Evolutionary conservation across 2,329 filamentous ascomycete species (phyloP).

Genomic region (Escovopsis sp.): DNA sequence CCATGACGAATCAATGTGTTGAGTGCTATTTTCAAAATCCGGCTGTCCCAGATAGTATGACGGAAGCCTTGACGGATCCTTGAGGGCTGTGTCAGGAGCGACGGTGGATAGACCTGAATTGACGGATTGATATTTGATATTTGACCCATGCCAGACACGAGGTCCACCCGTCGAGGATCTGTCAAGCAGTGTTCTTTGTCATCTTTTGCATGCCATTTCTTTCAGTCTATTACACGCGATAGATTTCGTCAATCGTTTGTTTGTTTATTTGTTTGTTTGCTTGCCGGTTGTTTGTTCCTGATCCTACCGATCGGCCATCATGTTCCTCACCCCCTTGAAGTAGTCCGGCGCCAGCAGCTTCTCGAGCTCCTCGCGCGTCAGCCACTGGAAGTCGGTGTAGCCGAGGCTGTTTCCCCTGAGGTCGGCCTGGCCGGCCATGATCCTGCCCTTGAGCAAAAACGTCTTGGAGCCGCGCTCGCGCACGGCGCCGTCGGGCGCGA

Average conservation of each 20-base stretch:
- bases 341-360: constrained; percentile 51
- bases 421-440: constrained; percentile 92
- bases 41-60: no score
- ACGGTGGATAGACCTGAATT: no score
- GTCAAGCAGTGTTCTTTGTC: neutral
- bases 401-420: constrained; percentile 56
- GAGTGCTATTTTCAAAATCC: no score
- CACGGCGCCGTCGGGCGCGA: constrained; percentile 28
- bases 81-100: no score
- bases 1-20: no score
- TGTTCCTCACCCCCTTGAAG: constrained; percentile 62
- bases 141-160: no score
- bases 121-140: no score
- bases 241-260: neutral
- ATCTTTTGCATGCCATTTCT: neutral
- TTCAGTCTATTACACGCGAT: no score
- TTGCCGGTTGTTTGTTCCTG: no score
- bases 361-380: constrained; percentile 77
- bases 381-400: constrained; percentile 77
- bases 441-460: constrained; percentile 92
- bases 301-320: constrained; percentile 61
- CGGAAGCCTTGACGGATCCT: no score
- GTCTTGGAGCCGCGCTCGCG: constrained; percentile 56
- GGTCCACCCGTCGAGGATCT: no score
- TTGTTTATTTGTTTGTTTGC: neutral